These are phyloP conservation scores for Sugiyamaella castrensis DNA, from an alignment of 1,139 yeast species.

Conservation along the genomic window DNA sequence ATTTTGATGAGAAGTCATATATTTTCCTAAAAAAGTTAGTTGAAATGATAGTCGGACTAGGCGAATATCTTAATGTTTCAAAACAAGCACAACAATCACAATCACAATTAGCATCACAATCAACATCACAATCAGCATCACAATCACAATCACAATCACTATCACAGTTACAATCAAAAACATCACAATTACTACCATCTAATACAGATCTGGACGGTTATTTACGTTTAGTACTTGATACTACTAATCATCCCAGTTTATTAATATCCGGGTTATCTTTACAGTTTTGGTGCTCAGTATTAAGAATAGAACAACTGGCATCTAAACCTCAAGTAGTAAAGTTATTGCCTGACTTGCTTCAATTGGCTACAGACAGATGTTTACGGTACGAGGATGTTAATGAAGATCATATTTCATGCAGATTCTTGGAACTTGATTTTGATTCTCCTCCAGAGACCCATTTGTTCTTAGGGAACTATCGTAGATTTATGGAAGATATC, in stretches of 20 bases:
- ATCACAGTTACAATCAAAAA: too few species aligned
- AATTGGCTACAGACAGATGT: conserved; percentile 74
- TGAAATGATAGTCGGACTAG: conserved; percentile 87
- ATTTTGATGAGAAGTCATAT: conserved; percentile 74
- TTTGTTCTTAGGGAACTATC: conserved; percentile 74
- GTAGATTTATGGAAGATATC: conserved; percentile 84
- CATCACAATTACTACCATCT: conserved; percentile 37
- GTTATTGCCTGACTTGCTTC: conserved; percentile 64
- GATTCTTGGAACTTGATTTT: conserved; percentile 75
- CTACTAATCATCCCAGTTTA: conserved; percentile 80
- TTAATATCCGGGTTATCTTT: conserved; percentile 88
- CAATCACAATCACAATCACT: too few species aligned
- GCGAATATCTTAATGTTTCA: conserved; percentile 62
- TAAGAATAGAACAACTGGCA: conserved; percentile 71
- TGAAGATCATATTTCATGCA: conserved; percentile 60
- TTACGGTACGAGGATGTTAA: conserved; percentile 68
- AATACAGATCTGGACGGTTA: conserved; percentile 60
- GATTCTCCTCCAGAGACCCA: conserved; percentile 81
- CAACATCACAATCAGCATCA: too few species aligned
- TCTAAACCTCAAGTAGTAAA: conserved; percentile 46
- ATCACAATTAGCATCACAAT: too few species aligned
- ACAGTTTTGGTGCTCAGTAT: conserved; percentile 91
- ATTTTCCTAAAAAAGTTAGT: conserved; percentile 83
- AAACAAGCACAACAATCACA: conserved; percentile 20
- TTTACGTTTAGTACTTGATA: conserved; percentile 67